Conservation (phyloP, 306 rosid genomes). For the Cucurbita argyrosperma region DNA sequence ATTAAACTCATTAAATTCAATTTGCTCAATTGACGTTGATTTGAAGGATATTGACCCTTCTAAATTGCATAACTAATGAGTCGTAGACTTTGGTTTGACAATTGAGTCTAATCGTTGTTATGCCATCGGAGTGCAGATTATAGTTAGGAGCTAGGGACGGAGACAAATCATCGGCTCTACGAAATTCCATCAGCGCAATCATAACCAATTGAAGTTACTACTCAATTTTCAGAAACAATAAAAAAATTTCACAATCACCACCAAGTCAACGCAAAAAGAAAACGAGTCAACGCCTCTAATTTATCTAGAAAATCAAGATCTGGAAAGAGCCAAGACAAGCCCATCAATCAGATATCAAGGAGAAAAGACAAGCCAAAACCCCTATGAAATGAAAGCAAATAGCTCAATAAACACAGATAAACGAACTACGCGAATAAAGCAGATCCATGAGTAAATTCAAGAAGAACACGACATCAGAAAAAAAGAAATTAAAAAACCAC, state of each 20-base stretch:
- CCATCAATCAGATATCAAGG: not conserved
- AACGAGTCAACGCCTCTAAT: not conserved
- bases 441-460: not conserved
- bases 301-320: not conserved
- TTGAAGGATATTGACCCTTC: not conserved
- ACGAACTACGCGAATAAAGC: conserved; percentile 1
- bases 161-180: not conserved
- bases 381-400: not conserved
- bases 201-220: not conserved
- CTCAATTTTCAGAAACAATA: not conserved
- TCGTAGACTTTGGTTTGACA: not conserved
- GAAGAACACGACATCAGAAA: not conserved
- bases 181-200: not conserved
- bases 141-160: not conserved
- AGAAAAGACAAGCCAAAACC: not conserved
- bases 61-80: not conserved
- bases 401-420: not conserved
- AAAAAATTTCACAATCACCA: not conserved
- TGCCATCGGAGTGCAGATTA: not conserved
- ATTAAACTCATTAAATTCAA: not conserved
- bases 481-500: not conserved
- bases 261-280: not conserved
- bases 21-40: not conserved
- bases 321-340: not conserved
- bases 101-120: not conserved